phyloP scores from a whole-genome alignment of 139 green algal species.

The Tetraselmis striata region DNA sequence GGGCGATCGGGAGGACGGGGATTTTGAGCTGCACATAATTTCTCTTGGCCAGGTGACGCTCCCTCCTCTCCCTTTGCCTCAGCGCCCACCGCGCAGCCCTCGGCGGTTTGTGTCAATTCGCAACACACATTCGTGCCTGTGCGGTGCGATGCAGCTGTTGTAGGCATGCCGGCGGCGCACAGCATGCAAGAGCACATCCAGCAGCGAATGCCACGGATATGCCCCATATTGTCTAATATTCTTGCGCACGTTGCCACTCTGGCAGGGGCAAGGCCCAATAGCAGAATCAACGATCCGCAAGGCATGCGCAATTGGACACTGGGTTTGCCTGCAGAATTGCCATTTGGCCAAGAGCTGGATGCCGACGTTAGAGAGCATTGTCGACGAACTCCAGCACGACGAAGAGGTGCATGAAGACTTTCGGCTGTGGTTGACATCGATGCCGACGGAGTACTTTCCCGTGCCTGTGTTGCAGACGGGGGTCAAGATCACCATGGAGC shows the following conservation, averaged over 20 bases:
- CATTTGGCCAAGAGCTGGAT: slow-evolving; percentile 79
- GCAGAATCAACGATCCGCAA: slow-evolving; percentile 45
- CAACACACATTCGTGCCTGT: no score
- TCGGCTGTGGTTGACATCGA: slow-evolving; percentile 79
- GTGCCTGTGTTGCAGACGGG: slow-evolving; percentile 50
- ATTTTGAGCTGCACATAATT: slow-evolving; percentile 61
- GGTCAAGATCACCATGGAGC: not conserved
- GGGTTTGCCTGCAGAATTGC: slow-evolving; percentile 87
- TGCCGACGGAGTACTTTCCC: slow-evolving; percentile 63
- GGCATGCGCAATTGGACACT: slow-evolving; percentile 49
- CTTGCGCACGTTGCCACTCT: no score
- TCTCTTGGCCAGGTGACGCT: slow-evolving; percentile 52
- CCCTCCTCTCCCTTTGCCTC: no score
- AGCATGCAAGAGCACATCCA: no score
- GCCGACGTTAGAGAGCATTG: slow-evolving; percentile 15
- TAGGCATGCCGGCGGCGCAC: no score
- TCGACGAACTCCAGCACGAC: not conserved
- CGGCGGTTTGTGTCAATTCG: no score
- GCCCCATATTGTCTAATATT: no score
- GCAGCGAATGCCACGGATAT: no score
- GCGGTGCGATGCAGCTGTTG: no score
- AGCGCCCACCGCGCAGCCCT: no score
- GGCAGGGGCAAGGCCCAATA: slow-evolving; percentile 70
- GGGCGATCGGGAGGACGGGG: slow-evolving; percentile 30
- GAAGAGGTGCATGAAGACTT: slow-evolving; percentile 58